A percentile compares a stretch with the other conserved stretches of the same genome.
Conservation (phyloP, 208 protist species). For the Tritrichomonas foetus region DNA sequence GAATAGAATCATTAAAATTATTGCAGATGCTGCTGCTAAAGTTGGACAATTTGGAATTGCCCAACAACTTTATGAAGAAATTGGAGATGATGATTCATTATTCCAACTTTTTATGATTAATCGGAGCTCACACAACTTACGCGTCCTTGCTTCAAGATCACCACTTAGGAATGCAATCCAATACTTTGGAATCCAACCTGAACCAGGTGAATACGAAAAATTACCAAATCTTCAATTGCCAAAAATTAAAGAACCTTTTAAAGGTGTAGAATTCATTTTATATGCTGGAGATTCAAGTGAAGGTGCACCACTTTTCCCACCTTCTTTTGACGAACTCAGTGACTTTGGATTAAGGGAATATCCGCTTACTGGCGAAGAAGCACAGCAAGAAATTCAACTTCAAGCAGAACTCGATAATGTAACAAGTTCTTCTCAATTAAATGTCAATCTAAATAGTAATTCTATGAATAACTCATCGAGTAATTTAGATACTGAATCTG, state of each 20-base stretch:
- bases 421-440: too few relatives aligned
- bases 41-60: not conserved
- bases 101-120: not conserved
- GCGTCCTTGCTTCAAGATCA: not conserved
- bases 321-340: not conserved
- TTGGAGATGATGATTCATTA: not conserved
- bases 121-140: not conserved
- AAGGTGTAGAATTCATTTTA: not conserved
- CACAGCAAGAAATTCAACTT: not conserved
- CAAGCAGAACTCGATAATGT: too few relatives aligned
- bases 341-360: not conserved
- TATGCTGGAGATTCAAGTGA: not conserved
- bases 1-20: not conserved
- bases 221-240: not conserved
- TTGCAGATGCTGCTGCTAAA: not conserved
- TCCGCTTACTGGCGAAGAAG: not conserved
- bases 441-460: too few relatives aligned
- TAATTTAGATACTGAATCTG: too few relatives aligned
- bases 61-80: not conserved
- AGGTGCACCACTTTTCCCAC: not conserved
- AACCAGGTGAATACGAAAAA: too few relatives aligned
- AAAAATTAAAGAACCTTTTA: not conserved
- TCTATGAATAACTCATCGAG: too few relatives aligned
- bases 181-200: not conserved
- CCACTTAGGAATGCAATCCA: not conserved